Evolutionary conservation across 1,284 basidiomycete species (phyloP).

Genomic region (Leccinum subrobustum): DNA sequence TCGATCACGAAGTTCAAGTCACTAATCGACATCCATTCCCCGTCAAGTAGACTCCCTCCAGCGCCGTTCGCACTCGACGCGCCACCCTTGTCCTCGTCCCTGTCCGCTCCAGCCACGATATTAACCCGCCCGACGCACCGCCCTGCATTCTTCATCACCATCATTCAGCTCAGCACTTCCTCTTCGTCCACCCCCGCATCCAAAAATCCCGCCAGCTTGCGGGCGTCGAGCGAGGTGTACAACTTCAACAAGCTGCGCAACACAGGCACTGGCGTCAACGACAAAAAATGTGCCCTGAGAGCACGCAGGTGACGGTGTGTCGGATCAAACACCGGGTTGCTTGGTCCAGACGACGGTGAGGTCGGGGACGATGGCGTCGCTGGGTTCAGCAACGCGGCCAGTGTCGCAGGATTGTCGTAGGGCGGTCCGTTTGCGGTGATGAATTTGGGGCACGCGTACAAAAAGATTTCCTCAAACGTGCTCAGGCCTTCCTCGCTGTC

Average conservation of each 20-base stretch:
- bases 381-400: constrained; percentile 54
- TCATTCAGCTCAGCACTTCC: constrained; percentile 93
- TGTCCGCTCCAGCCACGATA: constrained; percentile 20
- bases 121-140: constrained; percentile 62
- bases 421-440: constrained; percentile 92
- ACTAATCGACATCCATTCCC: constrained; percentile 85
- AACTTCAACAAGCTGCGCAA: constrained; percentile 92
- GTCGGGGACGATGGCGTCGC: constrained; percentile 32
- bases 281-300: constrained; percentile 69
- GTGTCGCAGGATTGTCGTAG: constrained; percentile 78
- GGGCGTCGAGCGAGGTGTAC: constrained; percentile 91
- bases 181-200: constrained; percentile 79
- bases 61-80: neutral
- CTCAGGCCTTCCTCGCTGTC: constrained; percentile 70
- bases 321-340: constrained; percentile 55
- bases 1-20: constrained; percentile 96
- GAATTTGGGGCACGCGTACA: constrained; percentile 95
- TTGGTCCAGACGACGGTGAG: constrained; percentile 19
- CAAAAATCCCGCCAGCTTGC: constrained; percentile 90
- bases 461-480: constrained; percentile 93
- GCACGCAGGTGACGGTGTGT: constrained; percentile 76
- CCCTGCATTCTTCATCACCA: constrained; percentile 92
- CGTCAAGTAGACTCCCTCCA: constrained; percentile 71
- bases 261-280: constrained; percentile 79
- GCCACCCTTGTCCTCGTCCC: constrained; percentile 23